phyloP scores from a whole-genome alignment of 202 grass and related monocot genomes.

The Elaeis oleifera region DNA sequence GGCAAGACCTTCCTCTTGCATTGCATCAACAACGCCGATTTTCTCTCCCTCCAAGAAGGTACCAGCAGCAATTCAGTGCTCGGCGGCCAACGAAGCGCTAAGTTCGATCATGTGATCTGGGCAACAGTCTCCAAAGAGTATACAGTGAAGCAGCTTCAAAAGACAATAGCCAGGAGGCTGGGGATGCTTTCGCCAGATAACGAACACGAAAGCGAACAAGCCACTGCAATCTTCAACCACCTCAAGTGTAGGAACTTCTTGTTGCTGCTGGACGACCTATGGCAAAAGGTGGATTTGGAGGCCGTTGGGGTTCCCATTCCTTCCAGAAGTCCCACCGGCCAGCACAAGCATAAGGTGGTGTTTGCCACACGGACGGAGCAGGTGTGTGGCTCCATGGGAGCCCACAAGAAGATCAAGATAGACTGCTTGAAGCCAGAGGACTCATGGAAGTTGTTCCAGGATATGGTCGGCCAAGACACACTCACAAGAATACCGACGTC shows the following conservation, averaged over 20 bases:
- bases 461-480: constrained; percentile 28
- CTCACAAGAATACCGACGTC: constrained; percentile 16
- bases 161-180: constrained; percentile 32
- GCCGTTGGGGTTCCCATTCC: constrained; percentile 47
- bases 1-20: too few relatives aligned
- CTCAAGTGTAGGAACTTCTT: constrained; percentile 46
- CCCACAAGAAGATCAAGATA: constrained; percentile 38
- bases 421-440: constrained; percentile 30
- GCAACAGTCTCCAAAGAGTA: constrained; percentile 34
- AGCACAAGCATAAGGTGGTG: constrained; percentile 35
- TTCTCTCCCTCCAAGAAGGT: too few relatives aligned
- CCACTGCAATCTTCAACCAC: constrained; percentile 32
- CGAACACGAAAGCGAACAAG: constrained; percentile 26
- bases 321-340: constrained; percentile 6
- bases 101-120: constrained; percentile 31
- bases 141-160: constrained; percentile 40
- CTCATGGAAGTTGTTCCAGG: constrained; percentile 43
- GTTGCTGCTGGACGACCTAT: constrained; percentile 51
- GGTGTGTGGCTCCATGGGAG: constrained; percentile 44
- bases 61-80: too few relatives aligned
- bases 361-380: background rate
- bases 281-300: constrained; percentile 39
- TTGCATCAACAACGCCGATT: too few relatives aligned
- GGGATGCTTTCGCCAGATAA: constrained; percentile 25
- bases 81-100: too few relatives aligned